Base-by-base conservation (phyloP, 176 grass and related monocot species). In the Eremochloa ophiuroides region DNA sequence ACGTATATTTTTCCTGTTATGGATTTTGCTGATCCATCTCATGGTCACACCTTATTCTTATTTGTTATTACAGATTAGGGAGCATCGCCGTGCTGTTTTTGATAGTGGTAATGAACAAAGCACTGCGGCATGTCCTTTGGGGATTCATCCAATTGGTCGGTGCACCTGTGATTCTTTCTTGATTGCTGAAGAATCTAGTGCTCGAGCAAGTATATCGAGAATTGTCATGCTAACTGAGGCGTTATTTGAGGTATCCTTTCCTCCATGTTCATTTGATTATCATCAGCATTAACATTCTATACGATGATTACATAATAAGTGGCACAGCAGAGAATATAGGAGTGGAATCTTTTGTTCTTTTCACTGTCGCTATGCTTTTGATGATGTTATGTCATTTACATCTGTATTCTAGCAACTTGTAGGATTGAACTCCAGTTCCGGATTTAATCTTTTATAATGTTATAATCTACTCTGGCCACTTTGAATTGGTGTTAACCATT, bases 181-280 rank as follows among this genome's bases (percentile, higher is more conserved):
- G 78, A 79, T 89, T 35, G 83, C 92, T 84, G 92, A 87, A 86
- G 92, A 88, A 80, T 91, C 92, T 80, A 93, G 88, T 74, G 85
- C 95, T 27, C 88, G 82, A 43, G 86, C 90, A 60, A 93, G 95
- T 84, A 94, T 98, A 85, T 92, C 95, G 83, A 90, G 95, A 87
- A 98, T 98, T 48, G 92, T 98, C 46, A 92, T 94, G 90, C 89
- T 98, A 87, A 93, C 95, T 31, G 95, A 98, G 84, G 95, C 95
- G 35, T 82, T 98, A 63, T 98, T 98, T 84, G 95, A 98, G 92
- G 95, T 98, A 60, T 87, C 44, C 65, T 69, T 87, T 81, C 69
- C 22, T 58, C 60, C 4, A 39, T 63, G 26, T n/a, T 82, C 9
- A 60, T 82, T 71, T 35, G 38, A 73, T 85, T 66, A 27, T 82